phyloP scores from a whole-genome alignment of 192 early-diverging fungal species.

The Backusella australiensis region DNA sequence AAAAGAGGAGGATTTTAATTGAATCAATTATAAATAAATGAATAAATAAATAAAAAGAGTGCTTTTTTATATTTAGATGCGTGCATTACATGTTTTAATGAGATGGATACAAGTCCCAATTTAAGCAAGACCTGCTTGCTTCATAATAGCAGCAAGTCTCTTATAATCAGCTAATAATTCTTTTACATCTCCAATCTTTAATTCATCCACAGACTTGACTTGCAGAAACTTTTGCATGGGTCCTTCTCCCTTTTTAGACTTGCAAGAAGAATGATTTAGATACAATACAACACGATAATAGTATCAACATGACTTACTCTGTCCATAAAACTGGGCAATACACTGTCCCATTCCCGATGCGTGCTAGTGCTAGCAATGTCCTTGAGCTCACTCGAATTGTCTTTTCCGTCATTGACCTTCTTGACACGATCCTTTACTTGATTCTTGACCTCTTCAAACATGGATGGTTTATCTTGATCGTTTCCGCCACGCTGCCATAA shows the following conservation, averaged over 20 bases:
- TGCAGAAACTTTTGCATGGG: slow-evolving; percentile 28
- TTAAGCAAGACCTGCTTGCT: slow-evolving; percentile 22
- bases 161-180: slow-evolving; percentile 39
- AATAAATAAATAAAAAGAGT: not conserved
- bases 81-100: no score
- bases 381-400: slow-evolving; percentile 11
- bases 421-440: not conserved
- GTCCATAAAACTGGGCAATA: slow-evolving; percentile 25
- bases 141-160: slow-evolving; percentile 34
- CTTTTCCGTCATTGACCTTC: slow-evolving; percentile 1
- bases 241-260: not conserved
- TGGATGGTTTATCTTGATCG: not conserved
- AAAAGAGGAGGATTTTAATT: slow-evolving; percentile 18
- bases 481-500: slow-evolving; percentile 29
- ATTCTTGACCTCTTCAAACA: not conserved
- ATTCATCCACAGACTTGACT: slow-evolving; percentile 28
- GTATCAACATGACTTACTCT: not conserved
- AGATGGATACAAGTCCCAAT: not conserved
- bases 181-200: slow-evolving; percentile 30
- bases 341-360: not conserved
- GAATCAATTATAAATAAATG: not conserved
- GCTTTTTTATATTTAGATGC: no score
- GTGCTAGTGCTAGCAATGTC: slow-evolving; percentile 13
- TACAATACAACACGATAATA: not conserved
- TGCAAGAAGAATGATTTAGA: not conserved